A percentile compares a stretch with the other conserved stretches of the same genome.
These are phyloP conservation scores for Chloromonas sp. DNA, from an alignment of 163 green algal species.

Conservation along the genomic window DNA sequence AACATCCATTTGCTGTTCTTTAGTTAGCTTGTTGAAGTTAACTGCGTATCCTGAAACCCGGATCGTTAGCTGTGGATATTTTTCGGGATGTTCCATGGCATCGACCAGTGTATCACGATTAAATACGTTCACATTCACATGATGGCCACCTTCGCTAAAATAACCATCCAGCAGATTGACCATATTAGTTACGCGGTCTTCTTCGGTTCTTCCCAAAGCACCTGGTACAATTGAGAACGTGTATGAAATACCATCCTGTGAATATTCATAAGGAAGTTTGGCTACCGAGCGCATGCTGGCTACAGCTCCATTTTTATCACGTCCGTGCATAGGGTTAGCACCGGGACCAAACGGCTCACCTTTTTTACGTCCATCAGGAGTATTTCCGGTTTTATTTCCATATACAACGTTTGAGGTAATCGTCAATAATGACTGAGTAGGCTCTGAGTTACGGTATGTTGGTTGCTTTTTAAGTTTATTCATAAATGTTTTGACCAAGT, in stretches of 20 bases:
- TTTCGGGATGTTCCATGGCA: not conserved
- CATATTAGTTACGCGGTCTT: not conserved
- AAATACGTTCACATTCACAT: not conserved
- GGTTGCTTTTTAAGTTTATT: not conserved
- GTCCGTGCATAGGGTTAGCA: slow-evolving; percentile 51
- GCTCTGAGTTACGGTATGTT: not conserved
- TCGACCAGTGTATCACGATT: not conserved
- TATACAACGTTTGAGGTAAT: slow-evolving; percentile 33
- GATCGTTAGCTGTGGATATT: not conserved
- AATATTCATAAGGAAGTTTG: not conserved
- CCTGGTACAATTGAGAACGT: not conserved
- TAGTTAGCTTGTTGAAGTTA: not conserved
- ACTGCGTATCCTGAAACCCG: not conserved
- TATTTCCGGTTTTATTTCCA: slow-evolving; percentile 45
- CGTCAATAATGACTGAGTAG: not conserved
- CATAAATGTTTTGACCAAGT: not conserved
- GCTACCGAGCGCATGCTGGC: not conserved
- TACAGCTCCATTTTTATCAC: slow-evolving; percentile 26
- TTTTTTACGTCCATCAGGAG: slow-evolving; percentile 42
- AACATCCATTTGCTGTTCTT: not conserved
- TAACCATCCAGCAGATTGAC: not conserved
- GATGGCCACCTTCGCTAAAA: not conserved
- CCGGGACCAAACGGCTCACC: slow-evolving; percentile 44
- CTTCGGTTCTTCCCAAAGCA: not conserved
- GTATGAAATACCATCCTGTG: not conserved